A percentile compares a stretch with the other conserved stretches of the same genome.
phyloP scores from a whole-genome alignment of 2,329 filamentous ascomycete genomes.

The Aspergillus novofumigatus region DNA sequence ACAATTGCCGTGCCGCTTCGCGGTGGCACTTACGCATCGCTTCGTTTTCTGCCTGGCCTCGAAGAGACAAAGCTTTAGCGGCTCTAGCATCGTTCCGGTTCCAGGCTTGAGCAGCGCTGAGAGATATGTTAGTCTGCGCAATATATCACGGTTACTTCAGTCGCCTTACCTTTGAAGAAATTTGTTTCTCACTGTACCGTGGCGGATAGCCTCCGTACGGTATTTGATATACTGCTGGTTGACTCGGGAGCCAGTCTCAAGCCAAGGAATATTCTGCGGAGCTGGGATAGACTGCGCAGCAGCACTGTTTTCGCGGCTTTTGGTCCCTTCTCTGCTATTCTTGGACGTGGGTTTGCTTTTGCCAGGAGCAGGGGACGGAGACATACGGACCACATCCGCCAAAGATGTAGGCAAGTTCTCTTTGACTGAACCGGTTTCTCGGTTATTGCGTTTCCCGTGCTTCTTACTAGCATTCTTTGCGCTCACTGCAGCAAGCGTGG shows the following conservation, averaged over 20 bases:
- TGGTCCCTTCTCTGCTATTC: conserved; percentile 59
- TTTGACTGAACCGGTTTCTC: conserved; percentile 53
- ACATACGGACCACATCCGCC: conserved; percentile 93
- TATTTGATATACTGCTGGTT: conserved; percentile 96
- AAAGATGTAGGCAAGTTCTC: conserved; percentile 72
- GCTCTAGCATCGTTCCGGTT: conserved; percentile 95
- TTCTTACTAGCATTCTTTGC: conserved; percentile 74
- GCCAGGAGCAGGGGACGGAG: conserved; percentile 70
- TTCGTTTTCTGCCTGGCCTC: conserved; percentile 94
- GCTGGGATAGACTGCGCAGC: conserved; percentile 79
- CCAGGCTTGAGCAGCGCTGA: conserved; percentile 92
- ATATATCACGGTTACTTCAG: neutral
- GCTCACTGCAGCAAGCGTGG: conserved; percentile 72
- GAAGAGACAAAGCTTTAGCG: conserved; percentile 87
- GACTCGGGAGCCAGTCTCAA: conserved; percentile 84
- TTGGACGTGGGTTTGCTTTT: conserved; percentile 52
- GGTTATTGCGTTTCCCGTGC: conserved; percentile 77
- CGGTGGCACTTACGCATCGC: conserved; percentile 96
- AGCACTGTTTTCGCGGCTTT: conserved; percentile 69
- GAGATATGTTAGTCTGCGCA: conserved; percentile 2
- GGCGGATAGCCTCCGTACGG: conserved; percentile 92
- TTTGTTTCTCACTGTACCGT: conserved; percentile 93
- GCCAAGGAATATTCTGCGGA: conserved; percentile 91
- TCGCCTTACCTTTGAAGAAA: conserved; percentile 78
- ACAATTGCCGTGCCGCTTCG: conserved; percentile 85